Percentiles rank a stretch among this genome's conserved stretches.
Evolutionary conservation across 2,329 filamentous ascomycete species (phyloP).

Genomic region (Xylaria hypoxylon): DNA sequence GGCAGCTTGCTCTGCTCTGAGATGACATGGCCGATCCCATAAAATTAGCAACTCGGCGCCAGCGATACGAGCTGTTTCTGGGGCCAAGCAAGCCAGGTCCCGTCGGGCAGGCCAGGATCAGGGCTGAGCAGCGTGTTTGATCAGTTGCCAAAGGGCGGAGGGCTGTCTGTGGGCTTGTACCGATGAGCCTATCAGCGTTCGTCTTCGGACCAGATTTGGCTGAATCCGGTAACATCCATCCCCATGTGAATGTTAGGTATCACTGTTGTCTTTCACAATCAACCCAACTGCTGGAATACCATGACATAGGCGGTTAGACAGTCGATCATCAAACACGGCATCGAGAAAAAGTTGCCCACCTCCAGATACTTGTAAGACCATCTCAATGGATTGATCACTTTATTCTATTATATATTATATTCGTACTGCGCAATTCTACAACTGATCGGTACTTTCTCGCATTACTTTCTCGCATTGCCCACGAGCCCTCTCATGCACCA

Average conservation of each 20-base stretch:
- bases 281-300: background rate
- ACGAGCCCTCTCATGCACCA: background rate
- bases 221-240: conserved; percentile 32
- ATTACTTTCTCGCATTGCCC: background rate
- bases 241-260: background rate
- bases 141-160: no score
- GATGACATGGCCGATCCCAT: conserved; percentile 23
- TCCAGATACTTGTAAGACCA: background rate
- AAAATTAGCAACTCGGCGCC: conserved; percentile 29
- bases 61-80: conserved; percentile 23
- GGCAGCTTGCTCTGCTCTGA: conserved; percentile 12
- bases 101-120: background rate
- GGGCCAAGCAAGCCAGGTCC: conserved; percentile 6
- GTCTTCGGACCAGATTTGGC: conserved; percentile 13
- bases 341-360: no score
- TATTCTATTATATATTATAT: conserved; percentile 31
- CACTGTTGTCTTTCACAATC: background rate
- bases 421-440: conserved; percentile 25
- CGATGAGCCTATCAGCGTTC: conserved; percentile 31
- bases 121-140: conserved; percentile 16
- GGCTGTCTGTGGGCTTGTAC: background rate
- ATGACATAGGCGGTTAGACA: background rate
- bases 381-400: background rate
- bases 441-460: conserved; percentile 13
- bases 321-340: background rate